These are phyloP conservation scores for Gleditsia sinensis DNA, from an alignment of 306 rosid species.

Conservation along the genomic window DNA sequence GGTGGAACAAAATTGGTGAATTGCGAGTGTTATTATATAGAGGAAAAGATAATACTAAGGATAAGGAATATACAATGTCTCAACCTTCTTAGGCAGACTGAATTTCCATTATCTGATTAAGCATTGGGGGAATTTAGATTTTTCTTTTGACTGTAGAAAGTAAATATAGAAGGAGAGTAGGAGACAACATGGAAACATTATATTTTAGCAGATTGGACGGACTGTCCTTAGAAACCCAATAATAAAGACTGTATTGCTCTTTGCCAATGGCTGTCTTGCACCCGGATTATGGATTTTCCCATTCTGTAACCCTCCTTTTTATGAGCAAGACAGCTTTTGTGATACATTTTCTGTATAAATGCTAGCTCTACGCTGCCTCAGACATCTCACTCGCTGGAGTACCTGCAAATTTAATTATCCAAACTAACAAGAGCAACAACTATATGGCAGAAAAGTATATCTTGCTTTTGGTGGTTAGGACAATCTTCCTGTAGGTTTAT, in stretches of 20 bases:
- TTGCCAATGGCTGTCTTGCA: background rate
- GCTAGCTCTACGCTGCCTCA: constrained; percentile 3
- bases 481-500: background rate
- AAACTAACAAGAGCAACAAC: constrained; percentile 1
- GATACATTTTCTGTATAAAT: background rate
- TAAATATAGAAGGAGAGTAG: no score
- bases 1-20: background rate
- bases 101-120: background rate
- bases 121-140: background rate
- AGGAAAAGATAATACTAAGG: background rate
- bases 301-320: background rate
- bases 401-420: background rate
- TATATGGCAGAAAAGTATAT: constrained; percentile 10
- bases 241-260: background rate
- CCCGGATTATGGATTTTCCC: background rate
- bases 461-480: background rate
- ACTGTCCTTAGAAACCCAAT: background rate
- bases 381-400: constrained; percentile 12
- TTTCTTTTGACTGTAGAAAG: no score
- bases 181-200: background rate
- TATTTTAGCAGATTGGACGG: background rate
- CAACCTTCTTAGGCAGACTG: background rate
- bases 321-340: background rate
- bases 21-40: background rate
- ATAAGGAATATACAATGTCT: background rate